phyloP scores from a whole-genome alignment of 805 yeast species.

The Metschnikowia lochheadii region DNA sequence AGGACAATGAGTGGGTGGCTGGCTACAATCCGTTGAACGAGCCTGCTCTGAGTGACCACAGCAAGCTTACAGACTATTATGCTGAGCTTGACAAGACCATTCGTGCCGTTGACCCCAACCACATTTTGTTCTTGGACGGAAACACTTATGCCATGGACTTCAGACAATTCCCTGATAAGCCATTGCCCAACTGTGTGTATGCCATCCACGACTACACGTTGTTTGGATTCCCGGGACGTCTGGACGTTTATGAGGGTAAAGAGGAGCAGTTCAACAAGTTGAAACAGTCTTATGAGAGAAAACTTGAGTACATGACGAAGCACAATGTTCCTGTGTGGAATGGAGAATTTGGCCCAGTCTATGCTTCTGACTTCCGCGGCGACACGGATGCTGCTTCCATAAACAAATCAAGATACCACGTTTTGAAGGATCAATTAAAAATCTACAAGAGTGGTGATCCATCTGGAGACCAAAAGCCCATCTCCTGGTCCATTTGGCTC shows the following conservation, averaged over 20 bases:
- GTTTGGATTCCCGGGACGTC: slow-evolving; percentile 44
- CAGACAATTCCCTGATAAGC: slow-evolving; percentile 39
- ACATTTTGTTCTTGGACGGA: slow-evolving; percentile 47
- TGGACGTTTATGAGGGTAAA: slow-evolving; percentile 31
- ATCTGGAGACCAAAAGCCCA: slow-evolving; percentile 42
- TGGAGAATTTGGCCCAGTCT: slow-evolving; percentile 52
- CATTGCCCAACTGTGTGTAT: slow-evolving; percentile 44
- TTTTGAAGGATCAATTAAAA: slow-evolving; percentile 43
- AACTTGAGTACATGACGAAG: slow-evolving; percentile 39
- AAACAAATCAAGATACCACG: slow-evolving; percentile 38
- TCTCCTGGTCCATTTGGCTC: slow-evolving; percentile 51
- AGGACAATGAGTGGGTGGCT: slow-evolving; percentile 46
- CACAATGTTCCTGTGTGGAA: slow-evolving; percentile 49
- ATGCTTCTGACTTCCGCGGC: slow-evolving; percentile 41
- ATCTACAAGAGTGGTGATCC: slow-evolving; percentile 46
- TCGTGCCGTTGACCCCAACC: slow-evolving; percentile 45
- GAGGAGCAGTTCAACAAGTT: slow-evolving; percentile 33
- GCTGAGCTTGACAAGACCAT: slow-evolving; percentile 34
- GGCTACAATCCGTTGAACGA: slow-evolving; percentile 55
- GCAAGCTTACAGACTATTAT: slow-evolving; percentile 39
- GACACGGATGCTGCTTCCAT: slow-evolving; percentile 34
- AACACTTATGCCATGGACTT: slow-evolving; percentile 52
- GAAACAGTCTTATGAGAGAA: slow-evolving; percentile 37
- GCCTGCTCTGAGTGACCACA: slow-evolving; percentile 45
- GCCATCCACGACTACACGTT: slow-evolving; percentile 46